Percentiles rank a stretch among this genome's conserved stretches.
Conservation (phyloP, 345 rosid genomes). For the Gossypium herbaceum region DNA sequence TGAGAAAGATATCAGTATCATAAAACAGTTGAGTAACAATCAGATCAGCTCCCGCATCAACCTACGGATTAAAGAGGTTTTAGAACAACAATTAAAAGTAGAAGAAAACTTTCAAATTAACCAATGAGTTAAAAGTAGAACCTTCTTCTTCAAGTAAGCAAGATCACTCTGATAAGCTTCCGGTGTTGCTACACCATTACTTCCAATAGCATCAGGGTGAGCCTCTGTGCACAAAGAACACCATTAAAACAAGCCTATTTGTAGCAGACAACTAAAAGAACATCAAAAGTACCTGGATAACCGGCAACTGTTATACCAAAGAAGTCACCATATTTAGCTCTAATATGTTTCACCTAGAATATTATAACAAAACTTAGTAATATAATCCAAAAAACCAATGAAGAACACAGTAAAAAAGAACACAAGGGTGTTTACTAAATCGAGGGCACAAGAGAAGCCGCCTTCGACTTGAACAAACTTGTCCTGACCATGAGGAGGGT, state of each 20-base stretch:
- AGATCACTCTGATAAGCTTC: slow-evolving; percentile 83
- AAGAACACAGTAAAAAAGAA: background rate
- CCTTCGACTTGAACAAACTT: slow-evolving; percentile 92
- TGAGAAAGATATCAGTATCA: slow-evolving; percentile 87
- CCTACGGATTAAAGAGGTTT: slow-evolving; percentile 38
- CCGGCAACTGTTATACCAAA: slow-evolving; percentile 99
- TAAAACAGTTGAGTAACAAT: slow-evolving; percentile 87
- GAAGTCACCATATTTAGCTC: slow-evolving; percentile 69
- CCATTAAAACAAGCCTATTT: background rate
- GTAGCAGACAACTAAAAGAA: background rate
- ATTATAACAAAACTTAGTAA: background rate
- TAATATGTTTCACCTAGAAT: slow-evolving; percentile 72
- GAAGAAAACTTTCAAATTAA: background rate
- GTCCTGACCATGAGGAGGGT: slow-evolving; percentile 97
- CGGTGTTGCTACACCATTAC: slow-evolving; percentile 60
- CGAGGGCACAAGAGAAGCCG: slow-evolving; percentile 95
- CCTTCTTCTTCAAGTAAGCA: slow-evolving; percentile 86
- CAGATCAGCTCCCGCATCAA: slow-evolving; percentile 97
- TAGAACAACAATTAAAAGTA: slow-evolving; percentile 7
- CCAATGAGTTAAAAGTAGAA: slow-evolving; percentile 7
- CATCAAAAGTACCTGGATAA: slow-evolving; percentile 62
- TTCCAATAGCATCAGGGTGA: slow-evolving; percentile 83
- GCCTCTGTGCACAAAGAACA: slow-evolving; percentile 50
- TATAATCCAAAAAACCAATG: background rate
- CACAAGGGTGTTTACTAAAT: slow-evolving; percentile 42